Evolutionary conservation across 2,329 filamentous ascomycete species (phyloP), one percentile per base, ranked within the genome.

Genomic region (Leptographium flavum): DNA sequence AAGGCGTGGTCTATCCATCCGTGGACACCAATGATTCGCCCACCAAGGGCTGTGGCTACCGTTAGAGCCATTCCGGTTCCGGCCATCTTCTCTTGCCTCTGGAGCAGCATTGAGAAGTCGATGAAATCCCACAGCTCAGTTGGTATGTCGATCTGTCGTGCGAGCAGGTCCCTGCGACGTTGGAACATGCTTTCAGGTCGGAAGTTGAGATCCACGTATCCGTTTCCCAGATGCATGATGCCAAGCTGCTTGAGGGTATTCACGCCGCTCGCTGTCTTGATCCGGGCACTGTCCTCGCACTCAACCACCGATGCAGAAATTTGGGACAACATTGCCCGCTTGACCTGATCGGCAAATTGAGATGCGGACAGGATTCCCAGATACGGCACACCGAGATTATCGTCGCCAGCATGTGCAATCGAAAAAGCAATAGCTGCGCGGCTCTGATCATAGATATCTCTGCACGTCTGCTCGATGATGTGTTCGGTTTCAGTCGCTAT

Each of bases 1-100:
- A 95, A 63, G 2, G 84, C 82, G 51, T 90, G 85, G 59, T 96
- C 90, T 54, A 95, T 68, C 87, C 90, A 96, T 42, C 83, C 81
- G 54, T 83, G 79, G 50, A 87, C 83, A 48, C 88, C 87, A 33
- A 98, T 68, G 57, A 92, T 71, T 40, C 87, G 76, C 41, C 83
- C 77, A 46, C 90, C 87, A 5, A 96, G 70, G 2, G 94, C 86
- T 46, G 87, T 88, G 10, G 84, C 84, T 31, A 94, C 75, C 1
- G 92, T 98, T 57, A 98, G 72, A 6, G 90, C 92, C 82, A 98
- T 88, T 51, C 92, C 84, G 3, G 88, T 93, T 33, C 90, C 87
- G 6, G 90, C 88, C 46, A 93, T 73, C 70, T 96, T 98, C 63
- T 98, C 92, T 60, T 96, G 90, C 45, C 80, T 75, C 57, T 95